Conservation (phyloP, 2,329 filamentous ascomycete species). For the Neonectria ditissima region DNA sequence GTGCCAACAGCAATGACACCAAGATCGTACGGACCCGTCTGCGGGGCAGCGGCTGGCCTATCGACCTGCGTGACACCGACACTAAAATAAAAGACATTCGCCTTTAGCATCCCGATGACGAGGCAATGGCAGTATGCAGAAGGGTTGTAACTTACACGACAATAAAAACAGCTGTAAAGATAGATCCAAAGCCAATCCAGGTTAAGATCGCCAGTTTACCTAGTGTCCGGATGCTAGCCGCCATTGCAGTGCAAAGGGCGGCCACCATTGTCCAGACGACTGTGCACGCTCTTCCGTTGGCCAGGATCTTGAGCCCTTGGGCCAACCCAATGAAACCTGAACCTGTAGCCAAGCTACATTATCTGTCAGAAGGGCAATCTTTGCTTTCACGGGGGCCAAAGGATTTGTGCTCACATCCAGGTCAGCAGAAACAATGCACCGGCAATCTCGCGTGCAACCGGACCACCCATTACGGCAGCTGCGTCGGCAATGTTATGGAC, state of each 20-base stretch:
- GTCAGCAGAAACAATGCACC: conserved; percentile 39
- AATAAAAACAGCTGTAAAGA: conserved; percentile 45
- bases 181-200: conserved; percentile 45
- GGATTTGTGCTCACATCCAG: conserved; percentile 35
- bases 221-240: conserved; percentile 47
- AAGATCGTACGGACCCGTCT: conserved; percentile 45
- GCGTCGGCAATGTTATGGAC: conserved; percentile 45
- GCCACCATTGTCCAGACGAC: conserved; percentile 42
- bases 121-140: not conserved
- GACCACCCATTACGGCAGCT: conserved; percentile 39
- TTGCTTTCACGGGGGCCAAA: too few species aligned
- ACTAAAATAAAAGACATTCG: conserved; percentile 24
- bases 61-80: conserved; percentile 44
- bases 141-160: conserved; percentile 40
- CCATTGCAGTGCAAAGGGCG: conserved; percentile 38
- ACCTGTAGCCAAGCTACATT: conserved; percentile 34
- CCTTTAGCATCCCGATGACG: not conserved
- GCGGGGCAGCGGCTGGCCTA: conserved; percentile 19
- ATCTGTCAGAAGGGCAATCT: not conserved
- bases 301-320: conserved; percentile 38
- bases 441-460: conserved; percentile 38
- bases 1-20: conserved; percentile 43
- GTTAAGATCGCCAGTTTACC: conserved; percentile 46
- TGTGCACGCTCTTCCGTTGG: conserved; percentile 35
- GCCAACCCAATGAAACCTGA: conserved; percentile 41